Evolutionary conservation across 2,329 filamentous ascomycete species (phyloP).

Genomic region (Colletotrichum brevisporum): DNA sequence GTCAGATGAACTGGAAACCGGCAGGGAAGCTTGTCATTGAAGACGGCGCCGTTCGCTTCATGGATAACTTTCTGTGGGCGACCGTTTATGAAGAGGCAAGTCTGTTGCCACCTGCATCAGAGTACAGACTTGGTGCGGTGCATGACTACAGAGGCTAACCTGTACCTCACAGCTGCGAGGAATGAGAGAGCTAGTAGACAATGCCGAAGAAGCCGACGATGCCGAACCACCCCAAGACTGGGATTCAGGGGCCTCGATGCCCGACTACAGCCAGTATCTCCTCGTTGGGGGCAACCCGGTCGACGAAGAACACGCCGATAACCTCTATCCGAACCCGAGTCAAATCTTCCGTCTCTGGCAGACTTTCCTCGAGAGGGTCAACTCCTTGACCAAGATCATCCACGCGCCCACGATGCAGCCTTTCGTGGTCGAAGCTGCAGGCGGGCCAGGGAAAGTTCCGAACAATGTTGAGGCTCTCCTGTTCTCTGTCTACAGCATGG

Average conservation of each 20-base stretch:
- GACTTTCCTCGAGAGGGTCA: conserved; percentile 79
- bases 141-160: neutral
- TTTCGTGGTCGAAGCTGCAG: conserved; percentile 48
- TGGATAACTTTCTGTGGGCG: conserved; percentile 68
- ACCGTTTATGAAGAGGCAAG: conserved; percentile 71
- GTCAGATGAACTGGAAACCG: conserved; percentile 55
- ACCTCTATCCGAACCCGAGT: conserved; percentile 21
- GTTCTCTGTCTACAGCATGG: conserved; percentile 73
- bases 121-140: neutral
- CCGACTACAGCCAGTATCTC: conserved; percentile 33
- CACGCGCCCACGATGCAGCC: conserved; percentile 72
- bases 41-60: conserved; percentile 68
- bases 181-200: conserved; percentile 25
- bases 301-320: conserved; percentile 4
- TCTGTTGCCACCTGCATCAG: no score
- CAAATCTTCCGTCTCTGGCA: conserved; percentile 75
- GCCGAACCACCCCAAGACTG: conserved; percentile 11
- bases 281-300: conserved; percentile 15
- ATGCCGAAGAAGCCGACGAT: conserved; percentile 6
- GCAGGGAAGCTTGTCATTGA: conserved; percentile 67
- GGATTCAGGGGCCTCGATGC: conserved; percentile 33
- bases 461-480: conserved; percentile 69
- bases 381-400: conserved; percentile 79
- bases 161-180: conserved; percentile 3
- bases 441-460: conserved; percentile 40